Base-by-base conservation (phyloP, 208 protist species). In the Trypanosomatidae sp. region DNA sequence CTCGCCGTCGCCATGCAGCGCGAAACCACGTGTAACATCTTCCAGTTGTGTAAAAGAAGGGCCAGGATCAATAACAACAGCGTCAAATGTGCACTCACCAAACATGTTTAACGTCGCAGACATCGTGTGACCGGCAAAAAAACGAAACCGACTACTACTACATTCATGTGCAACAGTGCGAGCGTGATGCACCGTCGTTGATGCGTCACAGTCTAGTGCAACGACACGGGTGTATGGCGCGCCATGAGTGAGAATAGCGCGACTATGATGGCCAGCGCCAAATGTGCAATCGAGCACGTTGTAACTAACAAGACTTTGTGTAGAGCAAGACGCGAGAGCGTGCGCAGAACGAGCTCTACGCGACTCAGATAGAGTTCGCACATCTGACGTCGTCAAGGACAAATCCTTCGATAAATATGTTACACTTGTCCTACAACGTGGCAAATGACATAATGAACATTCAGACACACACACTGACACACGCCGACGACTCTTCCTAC, bases 231-330 rank as follows among this genome's bases (percentile, higher is more conserved):
- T 86, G 56, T 84, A 93, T 18, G 84, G 84, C 11, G 42, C 38
- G 3, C 84, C 84, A 41, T 89, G 85, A 26, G 88, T 68, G 4
- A 93, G 68, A 8, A 89, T 54, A 6, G 78, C 79, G 1, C 79
- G 75, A n/a, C 76, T 44, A 41, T 93, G 84, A 46, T 79, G 83
- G 3, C 84, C 84, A 10, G 68, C 61, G 27, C 84, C 84, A 5
- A 93, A 74, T 0, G 84, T 89, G 57, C 84, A 93, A 48, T 93
- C 84, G 15, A 93, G 57, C 0, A 93, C 80, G 38, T 93, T 79
- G 43, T 86, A 93, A 10, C 67, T 62, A 2, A 89, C 64, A 6
- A 89, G 49, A 2, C 82, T 57, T 25, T 75, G 8, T 20, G 42
- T 7, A 22, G 46, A 53, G 11, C 41, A 37, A 1, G 35, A 39